phyloP scores from a whole-genome alignment of 1,139 yeast species.

The Candida sojae region DNA sequence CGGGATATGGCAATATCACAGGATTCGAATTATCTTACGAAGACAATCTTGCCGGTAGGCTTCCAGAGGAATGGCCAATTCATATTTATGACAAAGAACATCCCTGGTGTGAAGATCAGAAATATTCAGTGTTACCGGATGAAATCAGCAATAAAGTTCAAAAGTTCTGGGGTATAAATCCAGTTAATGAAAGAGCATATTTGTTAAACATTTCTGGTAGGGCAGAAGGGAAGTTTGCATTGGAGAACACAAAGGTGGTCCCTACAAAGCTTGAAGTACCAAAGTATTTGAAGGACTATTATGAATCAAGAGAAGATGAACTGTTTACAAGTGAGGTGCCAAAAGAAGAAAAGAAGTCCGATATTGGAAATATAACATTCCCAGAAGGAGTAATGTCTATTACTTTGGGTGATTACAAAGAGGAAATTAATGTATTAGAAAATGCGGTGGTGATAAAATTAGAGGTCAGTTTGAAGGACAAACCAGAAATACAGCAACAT shows the following conservation, averaged over 20 bases:
- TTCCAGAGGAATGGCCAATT: constrained; percentile 58
- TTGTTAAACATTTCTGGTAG: constrained; percentile 54
- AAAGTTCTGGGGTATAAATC: constrained; percentile 48
- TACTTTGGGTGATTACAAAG: constrained; percentile 22
- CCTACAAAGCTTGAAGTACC: constrained; percentile 39
- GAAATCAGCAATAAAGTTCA: constrained; percentile 48
- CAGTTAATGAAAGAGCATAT: constrained; percentile 30
- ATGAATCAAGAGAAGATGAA: constrained; percentile 24
- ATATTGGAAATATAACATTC: constrained; percentile 30
- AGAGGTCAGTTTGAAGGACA: constrained; percentile 33
- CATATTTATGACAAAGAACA: constrained; percentile 37
- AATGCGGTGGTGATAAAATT: constrained; percentile 35
- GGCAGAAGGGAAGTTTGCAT: constrained; percentile 46
- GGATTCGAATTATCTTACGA: constrained; percentile 67
- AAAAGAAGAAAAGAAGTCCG: constrained; percentile 5
- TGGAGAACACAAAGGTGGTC: constrained; percentile 14
- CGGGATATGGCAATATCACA: constrained; percentile 72
- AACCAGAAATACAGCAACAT: constrained; percentile 46
- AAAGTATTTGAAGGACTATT: constrained; percentile 38
- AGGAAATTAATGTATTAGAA: constrained; percentile 21
- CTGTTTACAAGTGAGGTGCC: constrained; percentile 19
- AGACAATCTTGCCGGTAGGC: constrained; percentile 49
- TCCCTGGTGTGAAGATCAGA: constrained; percentile 57
- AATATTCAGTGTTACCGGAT: constrained; percentile 63
- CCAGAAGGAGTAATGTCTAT: constrained; percentile 29